Percentiles rank a stretch among this genome's conserved stretches.
These are phyloP conservation scores for Letharia columbiana DNA, from an alignment of 495 filamentous ascomycete species.

Conservation along the genomic window DNA sequence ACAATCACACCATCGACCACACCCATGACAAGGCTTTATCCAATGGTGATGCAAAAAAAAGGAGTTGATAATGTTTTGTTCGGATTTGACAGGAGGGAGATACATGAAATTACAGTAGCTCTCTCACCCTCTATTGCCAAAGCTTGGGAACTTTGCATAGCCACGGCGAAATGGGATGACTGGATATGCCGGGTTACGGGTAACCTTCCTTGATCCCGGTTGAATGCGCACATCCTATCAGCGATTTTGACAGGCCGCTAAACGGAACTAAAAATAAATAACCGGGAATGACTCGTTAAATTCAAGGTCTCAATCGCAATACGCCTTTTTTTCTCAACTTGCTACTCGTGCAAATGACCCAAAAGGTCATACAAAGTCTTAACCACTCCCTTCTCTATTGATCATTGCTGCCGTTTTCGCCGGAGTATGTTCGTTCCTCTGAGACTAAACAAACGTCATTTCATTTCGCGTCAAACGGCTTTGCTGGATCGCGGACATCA, in stretches of 20 bases:
- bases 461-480: neutral
- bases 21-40: slow-evolving; percentile 20
- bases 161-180: neutral
- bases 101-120: neutral
- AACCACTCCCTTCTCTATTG: neutral
- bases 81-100: neutral
- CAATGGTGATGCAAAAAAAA: slow-evolving; percentile 27
- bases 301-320: neutral
- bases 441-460: neutral
- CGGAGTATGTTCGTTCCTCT: neutral
- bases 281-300: neutral
- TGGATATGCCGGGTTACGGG: neutral
- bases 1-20: slow-evolving; percentile 36
- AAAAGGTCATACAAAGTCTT: neutral
- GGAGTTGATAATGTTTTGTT: slow-evolving; percentile 4
- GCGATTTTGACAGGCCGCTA: neutral
- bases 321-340: neutral
- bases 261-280: neutral
- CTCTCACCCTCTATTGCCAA: neutral
- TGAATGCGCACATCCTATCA: neutral
- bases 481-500: neutral
- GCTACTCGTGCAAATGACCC: neutral
- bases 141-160: neutral
- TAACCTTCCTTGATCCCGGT: slow-evolving; percentile 8
- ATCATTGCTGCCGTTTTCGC: neutral